These are phyloP conservation scores for Candida gigantensis DNA, from an alignment of 1,139 yeast species.

Conservation along the genomic window DNA sequence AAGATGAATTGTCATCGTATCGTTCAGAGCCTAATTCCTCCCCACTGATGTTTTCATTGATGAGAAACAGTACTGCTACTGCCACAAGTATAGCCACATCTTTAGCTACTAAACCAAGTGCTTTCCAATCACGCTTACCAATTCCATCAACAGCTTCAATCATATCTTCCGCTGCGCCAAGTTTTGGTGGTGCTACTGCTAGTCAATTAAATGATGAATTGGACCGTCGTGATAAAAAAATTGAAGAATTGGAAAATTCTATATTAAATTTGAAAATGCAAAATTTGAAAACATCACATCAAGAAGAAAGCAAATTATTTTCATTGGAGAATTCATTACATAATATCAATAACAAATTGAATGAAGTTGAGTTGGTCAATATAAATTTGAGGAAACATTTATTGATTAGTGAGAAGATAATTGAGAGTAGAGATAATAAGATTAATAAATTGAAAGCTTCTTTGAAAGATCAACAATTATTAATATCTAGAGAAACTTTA, in stretches of 20 bases:
- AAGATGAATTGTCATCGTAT: slow-evolving; percentile 36
- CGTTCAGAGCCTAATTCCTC: slow-evolving; percentile 6
- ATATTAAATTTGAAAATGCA: slow-evolving; percentile 39
- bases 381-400: slow-evolving; percentile 45
- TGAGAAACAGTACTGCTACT: slow-evolving; percentile 6
- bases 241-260: slow-evolving; percentile 40
- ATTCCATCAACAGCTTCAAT: slow-evolving; percentile 4
- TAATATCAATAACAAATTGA: slow-evolving; percentile 38
- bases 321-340: slow-evolving; percentile 41
- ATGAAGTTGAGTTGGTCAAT: slow-evolving; percentile 42
- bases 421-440: slow-evolving; percentile 60
- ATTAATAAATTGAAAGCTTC: slow-evolving; percentile 56
- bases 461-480: slow-evolving; percentile 52
- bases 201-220: slow-evolving; percentile 20
- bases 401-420: slow-evolving; percentile 56
- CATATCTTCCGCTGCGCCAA: slow-evolving; percentile 5
- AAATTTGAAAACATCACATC: slow-evolving; percentile 36
- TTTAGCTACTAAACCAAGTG: slow-evolving; percentile 7
- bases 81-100: slow-evolving; percentile 4
- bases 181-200: not conserved
- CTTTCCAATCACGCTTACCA: slow-evolving; percentile 9
- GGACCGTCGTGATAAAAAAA: slow-evolving; percentile 36
- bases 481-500: slow-evolving; percentile 51
- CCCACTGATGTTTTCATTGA: slow-evolving; percentile 7
- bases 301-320: slow-evolving; percentile 48